These are phyloP conservation scores for Poa pratensis DNA, from an alignment of 176 grass and related monocot genomes.

Conservation along the genomic window DNA sequence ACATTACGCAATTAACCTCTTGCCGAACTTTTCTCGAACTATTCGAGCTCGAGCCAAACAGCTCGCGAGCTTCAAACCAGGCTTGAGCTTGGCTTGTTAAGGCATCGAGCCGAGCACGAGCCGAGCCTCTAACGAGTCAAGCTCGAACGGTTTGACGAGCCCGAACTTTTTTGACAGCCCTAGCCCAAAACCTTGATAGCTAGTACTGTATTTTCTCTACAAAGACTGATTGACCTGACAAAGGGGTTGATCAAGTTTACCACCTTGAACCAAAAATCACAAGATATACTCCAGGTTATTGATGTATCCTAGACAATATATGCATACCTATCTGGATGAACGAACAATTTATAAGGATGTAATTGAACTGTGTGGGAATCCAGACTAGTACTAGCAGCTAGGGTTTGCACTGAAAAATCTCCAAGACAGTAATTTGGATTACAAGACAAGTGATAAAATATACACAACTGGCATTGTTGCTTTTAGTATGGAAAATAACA, in stretches of 20 bases:
- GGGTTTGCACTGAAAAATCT: neutral
- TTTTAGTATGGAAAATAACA: neutral
- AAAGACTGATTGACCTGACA: neutral
- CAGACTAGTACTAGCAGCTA: neutral
- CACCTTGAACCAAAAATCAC: neutral
- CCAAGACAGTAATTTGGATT: neutral
- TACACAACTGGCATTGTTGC: neutral
- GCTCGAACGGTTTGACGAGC: too few relatives aligned
- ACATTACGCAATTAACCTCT: too few relatives aligned
- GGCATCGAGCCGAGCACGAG: too few relatives aligned
- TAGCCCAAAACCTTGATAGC: neutral
- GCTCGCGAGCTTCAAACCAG: too few relatives aligned
- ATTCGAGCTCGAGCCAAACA: too few relatives aligned
- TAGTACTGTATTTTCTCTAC: neutral
- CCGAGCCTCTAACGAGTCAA: too few relatives aligned
- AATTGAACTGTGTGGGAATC: neutral
- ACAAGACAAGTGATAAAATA: neutral
- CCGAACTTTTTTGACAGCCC: too few relatives aligned
- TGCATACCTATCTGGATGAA: neutral
- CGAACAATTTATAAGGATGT: neutral
- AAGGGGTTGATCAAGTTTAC: neutral
- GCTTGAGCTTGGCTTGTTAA: too few relatives aligned
- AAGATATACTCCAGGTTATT: neutral
- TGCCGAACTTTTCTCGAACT: too few relatives aligned
- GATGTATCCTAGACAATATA: constrained; percentile 1